Base-by-base conservation (phyloP, 495 filamentous ascomycete genomes). In the Cercophora sp. region DNA sequence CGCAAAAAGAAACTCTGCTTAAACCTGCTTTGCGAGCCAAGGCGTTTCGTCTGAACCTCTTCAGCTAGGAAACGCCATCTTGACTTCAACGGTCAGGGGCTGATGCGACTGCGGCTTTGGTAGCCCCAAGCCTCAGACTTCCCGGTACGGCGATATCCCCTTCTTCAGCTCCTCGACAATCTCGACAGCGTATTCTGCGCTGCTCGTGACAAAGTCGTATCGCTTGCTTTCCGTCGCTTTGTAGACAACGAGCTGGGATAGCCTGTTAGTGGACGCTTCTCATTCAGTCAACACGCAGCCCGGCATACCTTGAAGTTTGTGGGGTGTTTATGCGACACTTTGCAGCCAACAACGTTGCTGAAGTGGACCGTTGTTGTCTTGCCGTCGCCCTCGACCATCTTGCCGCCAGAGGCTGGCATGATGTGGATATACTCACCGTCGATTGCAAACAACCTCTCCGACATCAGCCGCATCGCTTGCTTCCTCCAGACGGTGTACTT, bases 371-470 rank as follows among this genome's bases (percentile, higher is more conserved):
- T 90, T 10, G 89, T 89, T 15, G 88, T 89, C 70, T 96, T 97
- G 16, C 79, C 77, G 70, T 77, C 84, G 0, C 79, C 82, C 27
- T 82, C 80, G 24, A 78, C 75, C 44, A 76, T 70, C 59, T 81
- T 82, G 26, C 77, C 78, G 23, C 74, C 70, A 3, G 77, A 78
- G 0, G 76, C 75, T 3, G 93, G 91, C 77, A 95, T 86, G 58
- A 97, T 91, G 68, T 96, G 93, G 65, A 98, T 81, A 60, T 95
- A 96, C 64, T 98, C 93, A 39, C 89, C 89, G 63, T 97, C 93
- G 55, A 98, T 89, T 5, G 87, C 85, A 22, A 98, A 75, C 11
- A 94, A 82, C 32, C 87, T 84, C 62, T 89, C 84, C 3, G 88
- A 84, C 29, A 93, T 84, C 65, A 98, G 89, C 23, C 89, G 85